Conservation (phyloP, 2,329 filamentous ascomycete genomes). For the Xylariaceae sp. region DNA sequence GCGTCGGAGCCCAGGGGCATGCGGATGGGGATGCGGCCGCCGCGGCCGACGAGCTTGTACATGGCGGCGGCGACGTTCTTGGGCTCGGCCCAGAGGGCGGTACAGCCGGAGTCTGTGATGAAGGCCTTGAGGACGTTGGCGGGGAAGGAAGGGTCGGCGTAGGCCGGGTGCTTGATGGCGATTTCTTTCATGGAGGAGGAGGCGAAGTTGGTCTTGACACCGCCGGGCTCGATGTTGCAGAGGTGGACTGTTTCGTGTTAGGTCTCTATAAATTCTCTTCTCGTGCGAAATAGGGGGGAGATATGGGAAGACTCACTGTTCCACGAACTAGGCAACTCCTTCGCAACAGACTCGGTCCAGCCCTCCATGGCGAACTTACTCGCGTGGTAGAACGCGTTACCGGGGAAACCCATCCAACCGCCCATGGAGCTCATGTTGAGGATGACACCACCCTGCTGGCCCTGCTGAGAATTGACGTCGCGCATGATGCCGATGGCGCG, state of each 20-base stretch:
- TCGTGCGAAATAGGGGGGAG: no score
- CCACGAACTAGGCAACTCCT: slow-evolving; percentile 41
- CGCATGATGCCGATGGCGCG: slow-evolving; percentile 36
- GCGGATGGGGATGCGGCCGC: slow-evolving; percentile 36
- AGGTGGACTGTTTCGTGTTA: slow-evolving; percentile 33
- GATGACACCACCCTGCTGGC: slow-evolving; percentile 44
- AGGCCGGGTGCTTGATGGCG: slow-evolving; percentile 37
- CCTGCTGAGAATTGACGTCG: slow-evolving; percentile 29
- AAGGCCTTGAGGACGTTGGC: slow-evolving; percentile 29
- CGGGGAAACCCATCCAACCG: slow-evolving; percentile 34
- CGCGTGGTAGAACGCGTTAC: slow-evolving; percentile 37
- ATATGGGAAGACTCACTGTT: slow-evolving; percentile 31
- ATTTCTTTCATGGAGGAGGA: slow-evolving; percentile 28
- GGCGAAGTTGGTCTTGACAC: slow-evolving; percentile 35
- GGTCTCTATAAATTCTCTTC: no score
- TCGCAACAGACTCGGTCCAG: slow-evolving; percentile 41
- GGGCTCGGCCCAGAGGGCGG: slow-evolving; percentile 33
- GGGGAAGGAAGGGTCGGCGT: slow-evolving; percentile 30
- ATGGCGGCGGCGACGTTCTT: slow-evolving; percentile 35
- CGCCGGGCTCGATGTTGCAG: slow-evolving; percentile 39
- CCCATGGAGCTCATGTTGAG: slow-evolving; percentile 53
- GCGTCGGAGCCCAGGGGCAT: slow-evolving; percentile 39
- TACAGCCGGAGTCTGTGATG: slow-evolving; percentile 22
- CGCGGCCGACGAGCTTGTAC: slow-evolving; percentile 32
- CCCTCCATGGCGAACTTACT: slow-evolving; percentile 44